phyloP scores from a whole-genome alignment of 768 basidiomycete species.

The Suillus occidentalis region DNA sequence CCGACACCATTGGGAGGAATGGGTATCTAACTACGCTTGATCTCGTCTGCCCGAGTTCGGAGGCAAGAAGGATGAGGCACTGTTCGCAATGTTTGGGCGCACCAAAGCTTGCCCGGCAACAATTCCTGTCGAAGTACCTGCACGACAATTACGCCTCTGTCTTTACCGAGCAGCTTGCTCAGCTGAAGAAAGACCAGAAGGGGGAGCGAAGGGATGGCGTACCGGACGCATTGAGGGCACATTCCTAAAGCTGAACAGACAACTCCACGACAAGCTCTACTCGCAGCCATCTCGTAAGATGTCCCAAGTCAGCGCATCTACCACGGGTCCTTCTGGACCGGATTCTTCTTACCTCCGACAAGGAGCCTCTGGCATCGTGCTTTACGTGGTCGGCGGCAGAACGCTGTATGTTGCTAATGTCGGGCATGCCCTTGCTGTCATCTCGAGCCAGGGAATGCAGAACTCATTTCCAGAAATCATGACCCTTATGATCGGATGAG shows the following conservation, averaged over 20 bases:
- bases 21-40: constrained; percentile 89
- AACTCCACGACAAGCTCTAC: constrained; percentile 68
- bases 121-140: constrained; percentile 79
- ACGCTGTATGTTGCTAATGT: constrained; percentile 88
- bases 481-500: constrained; percentile 89
- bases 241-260: constrained; percentile 85
- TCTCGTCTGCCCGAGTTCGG: constrained; percentile 88
- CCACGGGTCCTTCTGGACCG: constrained; percentile 29
- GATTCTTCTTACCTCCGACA: constrained; percentile 58
- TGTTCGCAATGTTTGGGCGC: constrained; percentile 96
- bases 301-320: constrained; percentile 60
- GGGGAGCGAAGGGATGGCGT: constrained; percentile 48
- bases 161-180: constrained; percentile 59
- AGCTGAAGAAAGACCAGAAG: constrained; percentile 42
- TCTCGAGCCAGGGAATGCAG: constrained; percentile 74
- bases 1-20: constrained; percentile 81
- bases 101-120: constrained; percentile 55
- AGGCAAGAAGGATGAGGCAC: constrained; percentile 70
- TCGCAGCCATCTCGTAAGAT: constrained; percentile 58
- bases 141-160: constrained; percentile 74
- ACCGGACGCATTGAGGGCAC: constrained; percentile 79
- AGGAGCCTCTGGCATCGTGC: constrained; percentile 83
- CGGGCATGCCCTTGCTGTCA: constrained; percentile 84
- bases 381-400: constrained; percentile 79
- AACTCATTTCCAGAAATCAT: constrained; percentile 76